Evolutionary conservation across 148 eudicot genomes (phyloP).

Genomic region (Gaultheria prostrata): DNA sequence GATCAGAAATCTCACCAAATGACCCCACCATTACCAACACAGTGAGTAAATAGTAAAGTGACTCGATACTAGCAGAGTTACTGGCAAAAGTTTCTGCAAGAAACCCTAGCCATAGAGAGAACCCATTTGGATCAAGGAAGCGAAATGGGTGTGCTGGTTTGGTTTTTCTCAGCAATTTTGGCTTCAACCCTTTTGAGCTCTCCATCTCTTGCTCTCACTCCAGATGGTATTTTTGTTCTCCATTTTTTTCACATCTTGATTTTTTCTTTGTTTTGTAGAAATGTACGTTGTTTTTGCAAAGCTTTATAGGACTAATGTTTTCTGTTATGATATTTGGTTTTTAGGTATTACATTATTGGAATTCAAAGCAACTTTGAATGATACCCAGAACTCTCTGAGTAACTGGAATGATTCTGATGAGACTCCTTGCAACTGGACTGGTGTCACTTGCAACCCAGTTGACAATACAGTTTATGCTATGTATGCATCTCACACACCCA

Average conservation of each 20-base stretch:
- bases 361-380: constrained; percentile 66
- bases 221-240: constrained; percentile 56
- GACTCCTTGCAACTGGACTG: constrained; percentile 88
- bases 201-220: constrained; percentile 58
- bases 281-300: neutral
- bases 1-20: neutral
- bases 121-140: constrained; percentile 23
- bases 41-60: neutral
- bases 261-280: neutral
- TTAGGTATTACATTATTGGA: constrained; percentile 75
- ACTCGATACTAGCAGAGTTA: neutral
- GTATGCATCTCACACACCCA: constrained; percentile 33
- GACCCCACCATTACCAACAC: neutral
- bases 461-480: constrained; percentile 67
- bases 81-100: constrained; percentile 10
- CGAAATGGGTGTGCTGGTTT: constrained; percentile 44
- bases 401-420: constrained; percentile 77
- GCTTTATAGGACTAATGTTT: neutral
- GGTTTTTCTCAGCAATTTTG: constrained; percentile 34
- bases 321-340: constrained; percentile 14
- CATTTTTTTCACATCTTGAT: neutral
- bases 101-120: constrained; percentile 12
- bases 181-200: constrained; percentile 54
- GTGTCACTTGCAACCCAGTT: constrained; percentile 65
- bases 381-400: constrained; percentile 58